phyloP scores from a whole-genome alignment of 2,329 filamentous ascomycete species.

The Hypoxylon sp. region DNA sequence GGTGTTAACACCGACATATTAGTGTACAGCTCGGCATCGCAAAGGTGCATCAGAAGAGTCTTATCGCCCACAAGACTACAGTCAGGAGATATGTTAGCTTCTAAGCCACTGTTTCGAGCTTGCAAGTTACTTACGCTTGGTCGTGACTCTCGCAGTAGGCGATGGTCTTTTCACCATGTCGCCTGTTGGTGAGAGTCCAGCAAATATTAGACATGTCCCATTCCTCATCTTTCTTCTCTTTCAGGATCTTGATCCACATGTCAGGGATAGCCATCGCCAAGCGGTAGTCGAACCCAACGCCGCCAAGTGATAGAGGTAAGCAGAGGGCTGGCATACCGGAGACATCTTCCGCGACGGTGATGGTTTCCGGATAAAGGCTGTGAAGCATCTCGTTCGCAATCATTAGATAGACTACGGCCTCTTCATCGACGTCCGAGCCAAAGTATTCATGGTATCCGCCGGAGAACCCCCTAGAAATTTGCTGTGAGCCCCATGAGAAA shows the following conservation, averaged over 20 bases:
- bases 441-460: slow-evolving; percentile 99
- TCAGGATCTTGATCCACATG: slow-evolving; percentile 99
- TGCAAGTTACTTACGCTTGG: slow-evolving; percentile 79
- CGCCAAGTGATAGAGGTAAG: slow-evolving; percentile 84
- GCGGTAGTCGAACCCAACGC: slow-evolving; percentile 96
- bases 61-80: slow-evolving; percentile 93
- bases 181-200: slow-evolving; percentile 90
- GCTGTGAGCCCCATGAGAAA: slow-evolving; percentile 43
- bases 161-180: slow-evolving; percentile 97
- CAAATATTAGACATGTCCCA: slow-evolving; percentile 91
- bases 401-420: slow-evolving; percentile 95
- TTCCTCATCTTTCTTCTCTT: slow-evolving; percentile 89
- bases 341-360: slow-evolving; percentile 96
- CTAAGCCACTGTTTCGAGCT: neutral
- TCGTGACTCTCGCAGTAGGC: slow-evolving; percentile 98
- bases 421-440: slow-evolving; percentile 87
- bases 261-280: slow-evolving; percentile 98
- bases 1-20: slow-evolving; percentile 91
- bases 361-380: slow-evolving; percentile 84
- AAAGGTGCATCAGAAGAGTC: slow-evolving; percentile 96
- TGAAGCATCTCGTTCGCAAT: slow-evolving; percentile 97
- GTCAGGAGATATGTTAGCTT: slow-evolving; percentile 43
- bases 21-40: slow-evolving; percentile 96
- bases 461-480: slow-evolving; percentile 81
- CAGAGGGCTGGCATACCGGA: slow-evolving; percentile 99